A percentile compares a stretch with the other conserved stretches of the same genome.
phyloP scores from a whole-genome alignment of 805 yeast species.

The Pichia eremophila region DNA sequence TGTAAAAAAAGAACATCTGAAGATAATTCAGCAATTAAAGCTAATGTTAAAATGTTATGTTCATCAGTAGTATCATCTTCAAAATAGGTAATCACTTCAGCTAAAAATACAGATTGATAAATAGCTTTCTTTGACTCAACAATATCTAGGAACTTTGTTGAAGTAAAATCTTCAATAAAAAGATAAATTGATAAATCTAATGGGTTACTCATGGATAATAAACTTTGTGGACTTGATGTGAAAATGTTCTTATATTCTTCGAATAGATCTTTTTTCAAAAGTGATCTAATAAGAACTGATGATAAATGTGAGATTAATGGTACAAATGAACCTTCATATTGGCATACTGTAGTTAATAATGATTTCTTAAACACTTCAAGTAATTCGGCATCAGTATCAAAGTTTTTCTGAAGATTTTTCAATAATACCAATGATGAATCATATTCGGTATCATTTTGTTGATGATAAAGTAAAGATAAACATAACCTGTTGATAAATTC shows the following conservation, averaged over 20 bases:
- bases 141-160: too few species aligned
- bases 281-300: background rate
- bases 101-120: conserved; percentile 5
- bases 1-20: conserved; percentile 8
- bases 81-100: background rate
- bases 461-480: background rate
- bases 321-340: conserved; percentile 3
- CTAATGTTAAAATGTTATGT: conserved; percentile 26
- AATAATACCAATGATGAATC: conserved; percentile 7
- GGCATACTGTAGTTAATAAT: conserved; percentile 6
- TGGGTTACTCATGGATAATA: conserved; percentile 17
- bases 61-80: conserved; percentile 1
- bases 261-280: background rate
- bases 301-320: background rate
- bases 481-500: conserved; percentile 15
- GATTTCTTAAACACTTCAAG: conserved; percentile 7
- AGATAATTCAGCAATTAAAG: conserved; percentile 30
- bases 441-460: background rate
- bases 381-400: conserved; percentile 9
- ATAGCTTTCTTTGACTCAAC: background rate
- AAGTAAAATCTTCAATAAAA: conserved; percentile 3
- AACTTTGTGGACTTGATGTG: conserved; percentile 7
- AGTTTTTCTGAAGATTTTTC: conserved; percentile 15
- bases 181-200: conserved; percentile 15
- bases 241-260: background rate